Percentiles rank a stretch among this genome's conserved stretches.
Evolutionary conservation across 176 grass and related monocot genomes (phyloP).

Genomic region (Calamus simplicifolius): DNA sequence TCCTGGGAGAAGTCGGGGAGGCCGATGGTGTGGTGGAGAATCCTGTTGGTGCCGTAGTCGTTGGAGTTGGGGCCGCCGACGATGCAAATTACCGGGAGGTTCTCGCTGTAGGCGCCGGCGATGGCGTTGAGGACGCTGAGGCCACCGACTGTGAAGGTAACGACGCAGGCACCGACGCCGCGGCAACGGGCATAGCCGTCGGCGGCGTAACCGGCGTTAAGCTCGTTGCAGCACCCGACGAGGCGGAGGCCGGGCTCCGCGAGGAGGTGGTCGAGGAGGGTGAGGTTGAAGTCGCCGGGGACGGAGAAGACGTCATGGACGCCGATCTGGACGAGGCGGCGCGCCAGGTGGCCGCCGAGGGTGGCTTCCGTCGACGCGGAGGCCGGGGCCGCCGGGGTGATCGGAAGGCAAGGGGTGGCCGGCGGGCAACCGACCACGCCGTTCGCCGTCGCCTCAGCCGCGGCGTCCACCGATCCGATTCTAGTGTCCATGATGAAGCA

Average conservation of each 20-base stretch:
- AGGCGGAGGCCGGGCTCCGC: constrained; percentile 77
- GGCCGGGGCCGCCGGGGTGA: not conserved
- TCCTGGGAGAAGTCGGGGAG: constrained; percentile 84
- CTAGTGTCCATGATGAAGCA: constrained; percentile 44
- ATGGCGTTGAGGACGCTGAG: constrained; percentile 93
- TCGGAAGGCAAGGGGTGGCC: not conserved
- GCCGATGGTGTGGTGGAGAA: constrained; percentile 95
- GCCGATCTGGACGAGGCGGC: constrained; percentile 67
- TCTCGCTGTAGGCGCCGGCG: constrained; percentile 94
- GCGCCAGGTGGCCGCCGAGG: constrained; percentile 65
- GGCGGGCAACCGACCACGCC: constrained; percentile 5
- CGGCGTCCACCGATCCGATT: constrained; percentile 36
- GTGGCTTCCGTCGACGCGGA: constrained; percentile 28
- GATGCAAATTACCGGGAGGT: constrained; percentile 84
- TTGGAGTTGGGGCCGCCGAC: constrained; percentile 80
- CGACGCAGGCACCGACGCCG: constrained; percentile 71
- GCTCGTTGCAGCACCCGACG: constrained; percentile 87
- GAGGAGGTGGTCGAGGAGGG: constrained; percentile 81
- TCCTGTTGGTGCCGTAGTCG: constrained; percentile 80
- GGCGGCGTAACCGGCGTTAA: constrained; percentile 85
- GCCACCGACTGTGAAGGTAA: constrained; percentile 85
- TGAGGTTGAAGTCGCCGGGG: constrained; percentile 92
- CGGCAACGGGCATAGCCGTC: constrained; percentile 71
- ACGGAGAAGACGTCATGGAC: constrained; percentile 81
- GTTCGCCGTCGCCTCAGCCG: constrained; percentile 3